Conservation (phyloP, 495 filamentous ascomycete genomes). For the Platismatia glauca region DNA sequence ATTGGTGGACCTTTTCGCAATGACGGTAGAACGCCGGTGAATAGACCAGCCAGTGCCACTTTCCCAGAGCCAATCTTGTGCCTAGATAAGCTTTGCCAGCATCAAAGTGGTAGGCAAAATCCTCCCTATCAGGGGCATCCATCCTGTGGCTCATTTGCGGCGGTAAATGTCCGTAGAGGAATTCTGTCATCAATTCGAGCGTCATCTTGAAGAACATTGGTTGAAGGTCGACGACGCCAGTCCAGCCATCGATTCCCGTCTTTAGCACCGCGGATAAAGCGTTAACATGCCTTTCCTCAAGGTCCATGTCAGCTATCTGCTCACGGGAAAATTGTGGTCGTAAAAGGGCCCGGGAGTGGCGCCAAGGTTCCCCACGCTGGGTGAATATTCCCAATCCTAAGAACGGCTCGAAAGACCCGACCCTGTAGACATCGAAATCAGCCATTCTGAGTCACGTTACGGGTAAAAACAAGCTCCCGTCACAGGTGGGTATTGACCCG, state of each 20-base stretch:
- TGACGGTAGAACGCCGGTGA: conserved; percentile 1
- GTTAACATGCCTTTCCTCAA: conserved; percentile 44
- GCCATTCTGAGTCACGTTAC: not conserved
- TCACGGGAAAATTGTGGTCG: conserved; percentile 46
- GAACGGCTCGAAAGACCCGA: conserved; percentile 1
- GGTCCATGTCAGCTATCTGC: conserved; percentile 42
- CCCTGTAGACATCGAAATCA: not conserved
- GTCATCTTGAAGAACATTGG: conserved; percentile 53
- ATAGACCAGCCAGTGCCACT: conserved; percentile 5
- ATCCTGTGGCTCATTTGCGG: not conserved
- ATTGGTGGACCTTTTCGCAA: conserved; percentile 4
- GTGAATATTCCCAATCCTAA: conserved; percentile 9
- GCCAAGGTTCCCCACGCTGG: conserved; percentile 28
- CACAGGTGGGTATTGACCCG: not conserved
- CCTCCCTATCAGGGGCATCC: not conserved
- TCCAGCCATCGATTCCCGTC: conserved; percentile 20
- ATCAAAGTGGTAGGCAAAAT: conserved; percentile 2
- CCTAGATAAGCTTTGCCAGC: not conserved
- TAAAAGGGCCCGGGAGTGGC: conserved; percentile 44
- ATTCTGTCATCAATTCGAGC: conserved; percentile 57
- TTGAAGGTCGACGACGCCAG: conserved; percentile 44
- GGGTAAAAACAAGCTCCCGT: too few species aligned
- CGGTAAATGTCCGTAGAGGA: conserved; percentile 48
- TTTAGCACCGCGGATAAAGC: conserved; percentile 2
- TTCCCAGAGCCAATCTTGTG: conserved; percentile 7